Conservation (phyloP, 2,329 filamentous ascomycete genomes). For the Dactylella cylindrospora region DNA sequence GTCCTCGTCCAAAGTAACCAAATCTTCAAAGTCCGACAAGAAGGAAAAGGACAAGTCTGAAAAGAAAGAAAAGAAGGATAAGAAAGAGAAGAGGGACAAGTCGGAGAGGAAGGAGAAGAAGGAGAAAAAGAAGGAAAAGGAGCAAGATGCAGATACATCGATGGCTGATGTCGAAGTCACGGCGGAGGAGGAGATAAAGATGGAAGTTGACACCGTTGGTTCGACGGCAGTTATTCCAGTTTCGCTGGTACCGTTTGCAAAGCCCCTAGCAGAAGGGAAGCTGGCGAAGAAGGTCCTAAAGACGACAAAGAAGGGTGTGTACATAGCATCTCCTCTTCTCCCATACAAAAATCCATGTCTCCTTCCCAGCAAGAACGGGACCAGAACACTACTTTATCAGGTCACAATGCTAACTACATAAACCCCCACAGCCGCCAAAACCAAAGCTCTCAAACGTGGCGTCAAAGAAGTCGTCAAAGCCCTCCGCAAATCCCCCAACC, state of each 20-base stretch:
- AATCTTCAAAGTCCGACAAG: slow-evolving; percentile 51
- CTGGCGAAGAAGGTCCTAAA: slow-evolving; percentile 67
- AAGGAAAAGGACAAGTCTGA: slow-evolving; percentile 53
- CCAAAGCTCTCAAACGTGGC: slow-evolving; percentile 92
- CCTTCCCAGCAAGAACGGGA: no score
- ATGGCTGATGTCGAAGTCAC: slow-evolving; percentile 55
- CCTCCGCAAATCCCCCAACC: slow-evolving; percentile 82
- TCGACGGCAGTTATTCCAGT: slow-evolving; percentile 45
- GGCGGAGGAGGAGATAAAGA: slow-evolving; percentile 56
- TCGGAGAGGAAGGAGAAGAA: slow-evolving; percentile 72
- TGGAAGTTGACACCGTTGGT: slow-evolving; percentile 56
- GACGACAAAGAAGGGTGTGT: slow-evolving; percentile 62
- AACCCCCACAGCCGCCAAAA: slow-evolving; percentile 72
- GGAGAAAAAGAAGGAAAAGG: slow-evolving; percentile 53
- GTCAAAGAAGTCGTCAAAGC: slow-evolving; percentile 99
- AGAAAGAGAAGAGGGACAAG: slow-evolving; percentile 68
- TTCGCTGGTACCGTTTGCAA: slow-evolving; percentile 78
- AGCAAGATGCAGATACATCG: slow-evolving; percentile 57
- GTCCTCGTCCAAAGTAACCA: slow-evolving; percentile 51
- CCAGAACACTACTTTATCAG: slow-evolving; percentile 6
- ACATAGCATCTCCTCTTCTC: neutral
- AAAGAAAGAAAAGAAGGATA: slow-evolving; percentile 54
- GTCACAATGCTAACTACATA: slow-evolving; percentile 8
- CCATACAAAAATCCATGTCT: slow-evolving; percentile 34
- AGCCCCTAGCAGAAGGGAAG: slow-evolving; percentile 79